Evolutionary conservation across 805 yeast genomes (phyloP), one percentile per base, ranked within the genome.

Genomic region (Danielia oregonensis): DNA sequence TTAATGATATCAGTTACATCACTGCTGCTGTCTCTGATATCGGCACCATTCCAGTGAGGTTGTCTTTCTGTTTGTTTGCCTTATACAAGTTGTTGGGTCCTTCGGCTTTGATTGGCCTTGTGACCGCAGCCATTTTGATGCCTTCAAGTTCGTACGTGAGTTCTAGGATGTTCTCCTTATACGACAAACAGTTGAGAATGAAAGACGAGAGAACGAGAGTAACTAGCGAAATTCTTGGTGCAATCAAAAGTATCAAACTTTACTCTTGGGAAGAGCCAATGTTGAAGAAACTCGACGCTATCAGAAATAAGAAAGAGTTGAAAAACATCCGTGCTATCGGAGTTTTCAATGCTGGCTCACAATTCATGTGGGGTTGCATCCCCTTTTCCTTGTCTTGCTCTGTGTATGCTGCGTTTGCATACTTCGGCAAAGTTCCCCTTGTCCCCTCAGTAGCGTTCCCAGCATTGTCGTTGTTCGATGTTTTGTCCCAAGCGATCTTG

Each of bases 191-290:
- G 46, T 79, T 82, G 88, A 66, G 65, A 33, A 65, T 68, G 37
- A 81, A 78, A 42, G 88, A 82, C 52, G 57, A 58, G 15, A 68
- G 89, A 59, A 73, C 81, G 2, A 68, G 74, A 12, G 58, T 72
- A 14, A 74, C 78, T n/a, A 67, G 74, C 12, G 89, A 82, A 46
- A 64, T 82, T 9, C 53, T 82, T 32, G 65, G 68, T 24, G 70
- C 79, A 19, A 76, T 81, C 32, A 82, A 80, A 48, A 70, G 79
- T 34, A 75, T 82, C 44, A 82, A 82, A 48, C 57, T 82, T 17
- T 82, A 79, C 48, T 77, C 84, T 0, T 81, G 86, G 83, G 89
- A 82, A 51, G 59, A 61, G 22, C 82, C 86, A 17, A 77, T 80
- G 78, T 47, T 77, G 24, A 59, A 63, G 14, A 73, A 71, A 41